phyloP scores from a whole-genome alignment of 768 basidiomycete species.

The Austroboletus eburneus region DNA sequence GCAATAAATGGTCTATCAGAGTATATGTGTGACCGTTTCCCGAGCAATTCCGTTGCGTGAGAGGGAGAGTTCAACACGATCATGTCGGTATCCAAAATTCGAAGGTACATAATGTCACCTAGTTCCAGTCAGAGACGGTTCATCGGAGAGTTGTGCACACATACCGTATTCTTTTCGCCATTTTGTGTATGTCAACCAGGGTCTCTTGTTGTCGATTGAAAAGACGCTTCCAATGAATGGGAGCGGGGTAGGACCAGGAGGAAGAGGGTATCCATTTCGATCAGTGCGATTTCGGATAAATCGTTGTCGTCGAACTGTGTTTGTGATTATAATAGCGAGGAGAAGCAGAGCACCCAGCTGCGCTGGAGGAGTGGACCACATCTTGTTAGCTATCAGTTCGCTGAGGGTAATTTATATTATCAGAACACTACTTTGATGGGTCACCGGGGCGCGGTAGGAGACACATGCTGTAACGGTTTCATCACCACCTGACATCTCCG shows the following conservation, averaged over 20 bases:
- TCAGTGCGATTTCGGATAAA: background rate
- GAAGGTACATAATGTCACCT: background rate
- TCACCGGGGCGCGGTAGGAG: too few species aligned
- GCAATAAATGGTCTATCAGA: background rate
- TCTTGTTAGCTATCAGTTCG: too few species aligned
- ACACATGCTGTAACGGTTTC: too few species aligned
- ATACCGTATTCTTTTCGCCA: background rate
- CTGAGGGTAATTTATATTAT: too few species aligned
- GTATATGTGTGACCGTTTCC: background rate
- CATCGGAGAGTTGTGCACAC: background rate
- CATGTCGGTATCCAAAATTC: background rate
- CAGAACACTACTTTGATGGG: too few species aligned
- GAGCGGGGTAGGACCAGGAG: background rate
- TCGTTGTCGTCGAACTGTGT: background rate
- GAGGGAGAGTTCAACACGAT: background rate
- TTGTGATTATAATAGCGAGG: too few species aligned
- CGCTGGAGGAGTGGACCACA: too few species aligned
- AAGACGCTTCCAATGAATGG: background rate
- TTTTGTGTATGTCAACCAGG: background rate
- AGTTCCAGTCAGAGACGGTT: background rate
- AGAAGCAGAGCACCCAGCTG: too few species aligned
- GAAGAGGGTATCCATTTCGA: background rate
- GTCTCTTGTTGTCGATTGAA: background rate
- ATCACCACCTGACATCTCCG: too few species aligned
- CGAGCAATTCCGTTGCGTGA: background rate